A percentile compares a stretch with the other conserved stretches of the same genome.
phyloP scores from a whole-genome alignment of 192 early-diverging fungal genomes.

The Podila clonocystis region DNA sequence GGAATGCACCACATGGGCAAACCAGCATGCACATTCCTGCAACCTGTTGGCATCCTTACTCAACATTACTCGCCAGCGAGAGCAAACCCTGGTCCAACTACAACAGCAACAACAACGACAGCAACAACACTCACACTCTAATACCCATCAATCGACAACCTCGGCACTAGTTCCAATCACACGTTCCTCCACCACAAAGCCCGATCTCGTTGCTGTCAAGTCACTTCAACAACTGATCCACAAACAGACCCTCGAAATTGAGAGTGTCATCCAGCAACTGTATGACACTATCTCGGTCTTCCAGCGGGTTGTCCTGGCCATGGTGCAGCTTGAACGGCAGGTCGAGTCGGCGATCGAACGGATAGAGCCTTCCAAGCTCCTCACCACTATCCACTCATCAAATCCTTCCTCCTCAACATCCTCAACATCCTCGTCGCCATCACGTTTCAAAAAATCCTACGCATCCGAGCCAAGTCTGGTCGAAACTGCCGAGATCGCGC shows the following conservation, averaged over 20 bases:
- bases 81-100: constrained; percentile 31
- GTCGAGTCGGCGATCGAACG: constrained; percentile 23
- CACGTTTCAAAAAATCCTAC: not conserved
- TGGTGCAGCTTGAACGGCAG: constrained; percentile 33
- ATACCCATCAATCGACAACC: not conserved
- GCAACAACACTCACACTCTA: constrained; percentile 4
- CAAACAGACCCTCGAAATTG: constrained; percentile 40
- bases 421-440: not conserved
- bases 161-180: not conserved
- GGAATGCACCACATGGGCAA: constrained; percentile 40
- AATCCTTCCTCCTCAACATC: not conserved
- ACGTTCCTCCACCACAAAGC: not conserved
- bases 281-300: constrained; percentile 35
- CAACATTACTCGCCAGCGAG: constrained; percentile 42
- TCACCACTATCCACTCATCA: not conserved
- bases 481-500: constrained; percentile 44
- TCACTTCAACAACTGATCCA: constrained; percentile 29
- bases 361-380: constrained; percentile 26
- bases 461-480: constrained; percentile 9
- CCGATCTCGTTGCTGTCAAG: constrained; percentile 13
- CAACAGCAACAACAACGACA: constrained; percentile 17
- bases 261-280: constrained; percentile 25
- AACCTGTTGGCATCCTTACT: constrained; percentile 37
- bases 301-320: constrained; percentile 21
- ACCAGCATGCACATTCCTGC: constrained; percentile 45